A percentile compares a stretch with the other conserved stretches of the same genome.
These are phyloP conservation scores for Noccaea bulbosa DNA, from an alignment of 345 rosid species.

Conservation along the genomic window DNA sequence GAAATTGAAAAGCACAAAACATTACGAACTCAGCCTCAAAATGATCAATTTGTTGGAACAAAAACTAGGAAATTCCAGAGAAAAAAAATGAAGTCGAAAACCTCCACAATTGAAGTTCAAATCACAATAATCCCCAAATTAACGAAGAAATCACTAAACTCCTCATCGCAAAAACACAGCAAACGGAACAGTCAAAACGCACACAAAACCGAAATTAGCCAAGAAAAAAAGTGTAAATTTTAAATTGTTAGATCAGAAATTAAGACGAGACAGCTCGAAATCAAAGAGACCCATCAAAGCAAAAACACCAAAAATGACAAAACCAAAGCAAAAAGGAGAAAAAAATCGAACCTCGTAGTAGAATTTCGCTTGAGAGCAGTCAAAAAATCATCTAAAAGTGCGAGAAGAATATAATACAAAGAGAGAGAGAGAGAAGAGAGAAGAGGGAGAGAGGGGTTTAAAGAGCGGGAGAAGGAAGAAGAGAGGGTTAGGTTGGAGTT, in stretches of 20 bases:
- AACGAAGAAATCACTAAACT: not conserved
- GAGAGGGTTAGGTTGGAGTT: slow-evolving; percentile 62
- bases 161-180: not conserved
- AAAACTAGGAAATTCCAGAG: not conserved
- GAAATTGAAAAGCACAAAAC: not conserved
- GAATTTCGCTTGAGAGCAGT: slow-evolving; percentile 20
- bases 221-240: not conserved
- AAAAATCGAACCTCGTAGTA: slow-evolving; percentile 26
- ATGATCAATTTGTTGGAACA: no score
- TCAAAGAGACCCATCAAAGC: slow-evolving; percentile 13
- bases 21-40: not conserved
- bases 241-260: slow-evolving; percentile 8
- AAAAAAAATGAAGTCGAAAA: not conserved
- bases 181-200: no score
- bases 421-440: slow-evolving; percentile 24
- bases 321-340: slow-evolving; percentile 32
- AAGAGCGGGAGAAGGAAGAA: slow-evolving; percentile 38
- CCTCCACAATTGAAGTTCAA: not conserved
- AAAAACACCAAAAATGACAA: not conserved
- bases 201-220: not conserved
- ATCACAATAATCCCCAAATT: not conserved
- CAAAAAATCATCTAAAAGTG: slow-evolving; percentile 32
- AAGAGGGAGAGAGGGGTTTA: slow-evolving; percentile 29
- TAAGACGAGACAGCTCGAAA: slow-evolving; percentile 22
- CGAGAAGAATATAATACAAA: not conserved